Base-by-base conservation (phyloP, 129 eudicot species). In the Helianthus tuberosus region DNA sequence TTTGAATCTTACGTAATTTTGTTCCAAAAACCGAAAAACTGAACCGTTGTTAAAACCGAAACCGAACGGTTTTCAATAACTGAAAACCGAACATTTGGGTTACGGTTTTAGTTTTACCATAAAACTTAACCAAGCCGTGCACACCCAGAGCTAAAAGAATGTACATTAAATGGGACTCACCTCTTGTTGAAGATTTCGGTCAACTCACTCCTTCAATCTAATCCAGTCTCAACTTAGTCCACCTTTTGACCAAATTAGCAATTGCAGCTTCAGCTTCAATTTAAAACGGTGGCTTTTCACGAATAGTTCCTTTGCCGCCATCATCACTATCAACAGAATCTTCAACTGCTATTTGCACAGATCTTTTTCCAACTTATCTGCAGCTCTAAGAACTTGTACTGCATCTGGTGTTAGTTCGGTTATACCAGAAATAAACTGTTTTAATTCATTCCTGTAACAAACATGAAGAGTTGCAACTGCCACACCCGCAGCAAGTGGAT, bases 261-360 rank as follows among this genome's bases (percentile, higher is more conserved):
- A 95, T 89, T 5, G 93, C 96, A 68, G 88, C 83, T 84, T 95
- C 93, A 76, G 97, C 99, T 68, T 95, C 99, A n/a, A n/a, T n/a
- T n/a, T n/a, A n/a, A 82, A 79, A 95, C 13, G 99, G 99, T 35
- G 99, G 99, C 99, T 91, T 95, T 76, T 95, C 99, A 27, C 97
- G 91, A 16, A 95, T 95, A 25, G 91, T 85, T 75, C 89, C 99
- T 78, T 95, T 95, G 67, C 97, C 99, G 47, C 99, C 99, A 87
- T 95, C 99, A 64, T 95, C 97, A 77, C 97, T 91, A 46, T 95
- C 97, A 23, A 95, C 99, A 5, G 99, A 88, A 80, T 95, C 99
- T 86, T 91, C 97, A 65, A 95, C 99, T 50, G 97, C 99, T 64
- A 89, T 95, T 64, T 75, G 89, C 54, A 95, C 99, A 61, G 92